Base-by-base conservation (phyloP, 768 basidiomycete genomes). In the Boletus subparvulus region DNA sequence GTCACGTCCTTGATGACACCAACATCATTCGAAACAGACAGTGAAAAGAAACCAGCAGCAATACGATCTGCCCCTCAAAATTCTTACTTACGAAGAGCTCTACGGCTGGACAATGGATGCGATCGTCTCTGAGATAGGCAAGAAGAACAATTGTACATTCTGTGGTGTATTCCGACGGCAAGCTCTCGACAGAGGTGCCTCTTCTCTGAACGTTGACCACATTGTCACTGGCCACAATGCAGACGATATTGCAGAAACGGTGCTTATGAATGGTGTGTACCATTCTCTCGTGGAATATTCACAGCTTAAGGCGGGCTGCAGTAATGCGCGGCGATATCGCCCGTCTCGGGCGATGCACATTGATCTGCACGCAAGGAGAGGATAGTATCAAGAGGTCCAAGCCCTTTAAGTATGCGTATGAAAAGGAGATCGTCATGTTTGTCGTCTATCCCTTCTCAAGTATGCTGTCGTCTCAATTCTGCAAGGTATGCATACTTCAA, bases 41-140 rank as follows among this genome's bases (percentile, higher is more conserved):
- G 97, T 99, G 41, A 98, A 98, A 73, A 84, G 94, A 41, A 99
- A 99, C 71, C 93, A 97, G 65, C 80, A 89, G 56, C 95, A 99
- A 73, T 98, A 99, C 69, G 82, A 87, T 45, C 88, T 98, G 73
- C 95, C 96, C 0, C 83, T 99, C 39, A 97, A 96, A 76, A 98
- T 99, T 54, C 80, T 98, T 26, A 92, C 92, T 2, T 99, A 99
- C 61, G 87, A 93, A 59, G 95, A 98, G 65, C 81, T 98, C 6
- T 99, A 98, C 63, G 97, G 97, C 17, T 98, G 97, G 96, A 98
- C 96, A 2, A 99, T 99, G 96, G 97, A 99, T 64, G 82, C 84
- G 16, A 92, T 99, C 54, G 96, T 99, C 45, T 81, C 86, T n/a
- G 87, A 95, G 71, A 85, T 98, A 26, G 97, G 97, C 33, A 86